Conservation (phyloP, 2,329 filamentous ascomycete genomes). For the Coniochaeta ligniaria region DNA sequence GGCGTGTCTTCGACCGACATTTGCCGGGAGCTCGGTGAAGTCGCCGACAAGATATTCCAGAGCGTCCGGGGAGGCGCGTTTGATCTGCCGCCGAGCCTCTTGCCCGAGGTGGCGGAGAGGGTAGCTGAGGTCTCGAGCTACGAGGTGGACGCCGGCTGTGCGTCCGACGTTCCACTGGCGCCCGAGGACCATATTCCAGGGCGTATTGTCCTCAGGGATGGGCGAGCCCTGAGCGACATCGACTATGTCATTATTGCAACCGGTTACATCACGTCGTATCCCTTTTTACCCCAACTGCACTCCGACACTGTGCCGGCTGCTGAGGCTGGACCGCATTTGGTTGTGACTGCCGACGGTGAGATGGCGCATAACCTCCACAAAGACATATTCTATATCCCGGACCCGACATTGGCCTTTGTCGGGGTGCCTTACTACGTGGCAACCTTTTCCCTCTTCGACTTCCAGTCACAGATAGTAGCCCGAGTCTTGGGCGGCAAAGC, state of each 20-base stretch:
- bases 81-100: slow-evolving; percentile 44
- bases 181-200: slow-evolving; percentile 36
- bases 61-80: slow-evolving; percentile 54
- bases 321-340: slow-evolving; percentile 40
- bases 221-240: slow-evolving; percentile 43
- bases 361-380: slow-evolving; percentile 61
- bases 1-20: slow-evolving; percentile 35
- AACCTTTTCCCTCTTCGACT: slow-evolving; percentile 64
- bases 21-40: slow-evolving; percentile 26
- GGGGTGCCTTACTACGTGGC: slow-evolving; percentile 60
- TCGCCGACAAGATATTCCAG: slow-evolving; percentile 32
- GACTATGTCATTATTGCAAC: slow-evolving; percentile 59
- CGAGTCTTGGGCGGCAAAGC: slow-evolving; percentile 46
- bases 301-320: slow-evolving; percentile 27
- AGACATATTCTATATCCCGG: slow-evolving; percentile 65
- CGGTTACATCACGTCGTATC: slow-evolving; percentile 61
- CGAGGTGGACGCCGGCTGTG: slow-evolving; percentile 10
- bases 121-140: slow-evolving; percentile 45
- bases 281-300: slow-evolving; percentile 50
- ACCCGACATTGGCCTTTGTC: slow-evolving; percentile 56
- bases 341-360: slow-evolving; percentile 56
- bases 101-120: slow-evolving; percentile 45
- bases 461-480: slow-evolving; percentile 56
- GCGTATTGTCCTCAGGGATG: slow-evolving; percentile 44
- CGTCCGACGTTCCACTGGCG: neutral